Percentiles rank a stretch among this genome's conserved stretches.
Conservation (phyloP, 2,329 filamentous ascomycete genomes). For the Xylariales sp. region DNA sequence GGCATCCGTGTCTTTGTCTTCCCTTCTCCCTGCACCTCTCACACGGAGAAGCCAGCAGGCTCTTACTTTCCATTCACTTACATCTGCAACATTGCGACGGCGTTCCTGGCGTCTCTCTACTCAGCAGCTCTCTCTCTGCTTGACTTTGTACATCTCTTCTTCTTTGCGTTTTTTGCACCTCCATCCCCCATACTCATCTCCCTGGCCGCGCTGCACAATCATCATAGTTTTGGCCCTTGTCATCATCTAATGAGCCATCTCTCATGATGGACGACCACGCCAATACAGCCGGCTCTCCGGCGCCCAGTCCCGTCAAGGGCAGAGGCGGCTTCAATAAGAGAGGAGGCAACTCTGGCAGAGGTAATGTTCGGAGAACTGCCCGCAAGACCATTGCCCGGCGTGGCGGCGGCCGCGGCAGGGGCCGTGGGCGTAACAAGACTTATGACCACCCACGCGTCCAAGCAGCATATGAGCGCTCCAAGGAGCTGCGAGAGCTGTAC, state of each 20-base stretch:
- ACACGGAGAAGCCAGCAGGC: no score
- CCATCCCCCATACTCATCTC: conserved; percentile 5
- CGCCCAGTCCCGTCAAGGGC: conserved; percentile 24
- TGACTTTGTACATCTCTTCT: not conserved
- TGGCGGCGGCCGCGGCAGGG: conserved; percentile 27
- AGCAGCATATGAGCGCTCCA: conserved; percentile 58
- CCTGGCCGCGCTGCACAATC: no score
- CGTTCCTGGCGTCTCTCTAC: no score
- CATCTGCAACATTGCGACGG: not conserved
- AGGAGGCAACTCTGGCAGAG: conserved; percentile 1
- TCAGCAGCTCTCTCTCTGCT: no score
- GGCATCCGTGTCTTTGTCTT: no score
- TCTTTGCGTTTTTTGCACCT: conserved; percentile 3
- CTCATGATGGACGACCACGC: conserved; percentile 23
- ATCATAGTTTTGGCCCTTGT: no score
- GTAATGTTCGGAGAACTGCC: conserved; percentile 18
- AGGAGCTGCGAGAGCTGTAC: conserved; percentile 62
- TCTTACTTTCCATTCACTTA: not conserved
- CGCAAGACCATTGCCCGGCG: conserved; percentile 17
- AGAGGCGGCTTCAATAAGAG: conserved; percentile 23
- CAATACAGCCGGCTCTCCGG: conserved; percentile 21
- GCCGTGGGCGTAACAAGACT: conserved; percentile 47
- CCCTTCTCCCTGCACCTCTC: conserved; percentile 8
- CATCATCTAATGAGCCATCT: no score
- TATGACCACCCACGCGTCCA: conserved; percentile 51